Base-by-base conservation (phyloP, 257 asterid genomes). In the Handroanthus guayacan region DNA sequence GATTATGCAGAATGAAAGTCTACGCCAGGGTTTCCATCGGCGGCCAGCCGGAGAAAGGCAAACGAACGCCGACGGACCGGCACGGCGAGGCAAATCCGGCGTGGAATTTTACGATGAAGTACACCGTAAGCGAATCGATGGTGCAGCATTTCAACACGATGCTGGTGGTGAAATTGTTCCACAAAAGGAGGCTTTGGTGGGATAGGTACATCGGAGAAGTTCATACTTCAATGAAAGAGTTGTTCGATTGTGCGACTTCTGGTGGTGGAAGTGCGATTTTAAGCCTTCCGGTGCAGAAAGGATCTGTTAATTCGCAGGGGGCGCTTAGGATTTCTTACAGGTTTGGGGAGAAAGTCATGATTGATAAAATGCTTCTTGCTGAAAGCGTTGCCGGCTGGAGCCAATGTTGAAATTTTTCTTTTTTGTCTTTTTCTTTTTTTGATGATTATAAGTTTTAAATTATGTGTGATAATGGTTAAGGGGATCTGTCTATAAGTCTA, bases 1-100 rank as follows among this genome's bases (percentile, higher is more conserved):
- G 41, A 5, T 14, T 89, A 0, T 80, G 82, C 85, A 78, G 86
- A 77, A 87, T 86, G 92, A 86, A 85, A 68, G 91, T 89, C 5
- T 81, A 89, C 60, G 86, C 87, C 9, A 76, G 82, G 74, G 91
- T 89, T 36, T 74, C 87, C 3, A 77, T 91, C 51, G 91, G 92
- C 1, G 50, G 79, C 34, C 16, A 50, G 36, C 66, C 78, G 12
- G 74, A 72, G 38, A 62, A 77, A 6, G 84, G 68, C 17, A 86
- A 73, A 41, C 75, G 90, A 34, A 86, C 95, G 11, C 95, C 87
- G 5, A 80, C 80, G 9, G 94, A 89, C 79, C 72, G 69, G 51
- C 85, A 87, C 64, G 89, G 95, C 3, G 87, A 66, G 67, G 70
- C 67, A n/a, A 89, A 91, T 41, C 97, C 97, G 39, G 95, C 95